These are phyloP conservation scores for Mortierella hygrophila DNA, from an alignment of 192 early-diverging fungal species.

Conservation along the genomic window DNA sequence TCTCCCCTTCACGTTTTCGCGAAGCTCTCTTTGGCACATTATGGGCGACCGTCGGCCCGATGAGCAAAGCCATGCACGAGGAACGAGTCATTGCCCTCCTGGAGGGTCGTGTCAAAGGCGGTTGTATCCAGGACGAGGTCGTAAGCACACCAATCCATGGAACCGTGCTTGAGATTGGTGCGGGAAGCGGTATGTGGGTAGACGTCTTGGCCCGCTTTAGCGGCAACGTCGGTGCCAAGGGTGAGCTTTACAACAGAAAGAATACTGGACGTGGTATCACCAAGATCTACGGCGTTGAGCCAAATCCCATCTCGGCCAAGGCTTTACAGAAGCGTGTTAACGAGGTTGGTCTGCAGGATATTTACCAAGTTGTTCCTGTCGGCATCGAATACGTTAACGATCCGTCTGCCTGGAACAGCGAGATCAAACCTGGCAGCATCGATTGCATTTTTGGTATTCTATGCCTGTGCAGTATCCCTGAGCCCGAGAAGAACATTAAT, in stretches of 20 bases:
- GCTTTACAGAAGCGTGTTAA: slow-evolving; percentile 11
- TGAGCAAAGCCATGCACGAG: neutral
- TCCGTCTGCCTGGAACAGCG: slow-evolving; percentile 4
- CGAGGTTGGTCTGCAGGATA: slow-evolving; percentile 9
- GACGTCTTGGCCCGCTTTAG: slow-evolving; percentile 21
- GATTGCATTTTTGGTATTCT: slow-evolving; percentile 12
- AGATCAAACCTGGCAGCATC: slow-evolving; percentile 12
- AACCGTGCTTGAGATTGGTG: slow-evolving; percentile 20
- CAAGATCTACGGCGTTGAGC: slow-evolving; percentile 18
- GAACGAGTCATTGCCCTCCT: slow-evolving; percentile 10
- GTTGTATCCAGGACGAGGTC: slow-evolving; percentile 2
- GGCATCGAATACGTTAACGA: slow-evolving; percentile 12
- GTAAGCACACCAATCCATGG: slow-evolving; percentile 17
- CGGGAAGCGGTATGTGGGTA: slow-evolving; percentile 20
- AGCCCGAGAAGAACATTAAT: slow-evolving; percentile 11
- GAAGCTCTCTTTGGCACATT: slow-evolving; percentile 16
- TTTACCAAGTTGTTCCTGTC: slow-evolving; percentile 17
- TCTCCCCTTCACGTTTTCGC: slow-evolving; percentile 12
- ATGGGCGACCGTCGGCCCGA: slow-evolving; percentile 9
- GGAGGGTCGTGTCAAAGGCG: slow-evolving; percentile 14
- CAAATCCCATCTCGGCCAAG: slow-evolving; percentile 18
- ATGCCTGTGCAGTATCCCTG: slow-evolving; percentile 19
- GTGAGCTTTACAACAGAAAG: neutral
- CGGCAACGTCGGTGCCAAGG: neutral
- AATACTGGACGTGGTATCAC: slow-evolving; percentile 6